Evolutionary conservation across 257 asterid genomes (phyloP), one percentile per base, ranked within the genome.

Genomic region (Fraxinus pennsylvanica): DNA sequence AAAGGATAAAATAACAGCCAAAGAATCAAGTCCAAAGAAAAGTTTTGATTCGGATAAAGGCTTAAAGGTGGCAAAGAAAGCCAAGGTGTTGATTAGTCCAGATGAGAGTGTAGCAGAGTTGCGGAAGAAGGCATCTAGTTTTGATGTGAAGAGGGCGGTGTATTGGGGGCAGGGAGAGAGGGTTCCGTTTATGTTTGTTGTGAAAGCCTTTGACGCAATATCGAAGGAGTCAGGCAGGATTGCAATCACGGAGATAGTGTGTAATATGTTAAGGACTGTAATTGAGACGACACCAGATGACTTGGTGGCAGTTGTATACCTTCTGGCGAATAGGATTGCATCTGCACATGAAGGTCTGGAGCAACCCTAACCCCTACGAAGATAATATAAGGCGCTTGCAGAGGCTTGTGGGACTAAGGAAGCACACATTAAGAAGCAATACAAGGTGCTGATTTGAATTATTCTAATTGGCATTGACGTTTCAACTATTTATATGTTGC

Each of bases 131-230:
- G 88, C 94, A 8, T 86, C 85, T 0, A 88, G 73, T 63, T 96
- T 96, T 79, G 85, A 93, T 22, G 91, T 88, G 78, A 84, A 83
- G 81, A 94, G 52, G 88, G 98, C 97, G 47, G 98, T 83, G 19
- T 96, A 86, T 79, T 96, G 99, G 99, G 93, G 83, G 15, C 72
- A 81, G 76, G 97, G 95, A 7, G 92, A 90, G 86, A 90, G 78
- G 80, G 97, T 93, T 76, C 96, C 99, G 5, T 96, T 96, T 89
- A 83, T 96, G 96, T 93, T 93, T 84, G 86, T 96, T 50, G 99
- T 76, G 6, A 96, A 92, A 91, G 90, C 90, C 6, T 78, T 96
- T 41, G 98, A 92, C 79, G 99, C 94, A 7, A 86, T 92, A 76
- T 86, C 92, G 0, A 84, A 82, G 81, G 99, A 92, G 87, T 90